Evolutionary conservation across 2,329 filamentous ascomycete genomes (phyloP).

Genomic region (Trichoderma sp.): DNA sequence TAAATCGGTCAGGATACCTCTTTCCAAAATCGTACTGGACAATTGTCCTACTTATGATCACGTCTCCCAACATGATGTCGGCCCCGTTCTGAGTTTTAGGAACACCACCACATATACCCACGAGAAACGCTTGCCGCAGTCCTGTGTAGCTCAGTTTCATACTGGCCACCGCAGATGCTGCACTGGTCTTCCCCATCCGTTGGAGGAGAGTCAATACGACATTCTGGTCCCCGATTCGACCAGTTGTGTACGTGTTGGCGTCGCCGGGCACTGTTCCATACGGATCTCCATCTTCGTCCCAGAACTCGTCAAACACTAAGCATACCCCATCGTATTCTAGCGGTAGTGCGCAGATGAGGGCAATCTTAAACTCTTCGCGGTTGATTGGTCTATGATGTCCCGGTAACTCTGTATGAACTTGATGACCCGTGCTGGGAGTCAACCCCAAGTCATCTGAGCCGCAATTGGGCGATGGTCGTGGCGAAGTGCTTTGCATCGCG

Average conservation of each 20-base stretch:
- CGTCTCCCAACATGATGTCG: not conserved
- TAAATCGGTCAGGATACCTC: not conserved
- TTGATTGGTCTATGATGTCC: not conserved
- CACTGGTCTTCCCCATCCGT: not conserved
- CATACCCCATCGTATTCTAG: not conserved
- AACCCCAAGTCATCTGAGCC: not conserved
- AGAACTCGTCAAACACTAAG: not conserved
- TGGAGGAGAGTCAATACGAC: not conserved
- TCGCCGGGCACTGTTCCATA: not conserved
- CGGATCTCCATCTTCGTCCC: not conserved
- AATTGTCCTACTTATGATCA: not conserved
- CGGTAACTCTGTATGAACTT: not conserved
- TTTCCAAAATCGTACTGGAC: not conserved
- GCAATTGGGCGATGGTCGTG: not conserved
- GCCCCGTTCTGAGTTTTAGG: not conserved
- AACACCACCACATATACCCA: not conserved
- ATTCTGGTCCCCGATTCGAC: not conserved
- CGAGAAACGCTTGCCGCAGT: not conserved
- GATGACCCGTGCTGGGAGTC: not conserved
- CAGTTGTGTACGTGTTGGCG: not conserved
- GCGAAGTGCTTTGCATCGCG: not conserved
- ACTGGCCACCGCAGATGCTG: not conserved
- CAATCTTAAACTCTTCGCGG: not conserved
- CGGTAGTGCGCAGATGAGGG: not conserved
- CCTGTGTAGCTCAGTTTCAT: not conserved